Percentiles rank a stretch among this genome's conserved stretches.
Conservation (phyloP, 2,329 filamentous ascomycete species). For the Teratosphaeria pseudoeucalypti region DNA sequence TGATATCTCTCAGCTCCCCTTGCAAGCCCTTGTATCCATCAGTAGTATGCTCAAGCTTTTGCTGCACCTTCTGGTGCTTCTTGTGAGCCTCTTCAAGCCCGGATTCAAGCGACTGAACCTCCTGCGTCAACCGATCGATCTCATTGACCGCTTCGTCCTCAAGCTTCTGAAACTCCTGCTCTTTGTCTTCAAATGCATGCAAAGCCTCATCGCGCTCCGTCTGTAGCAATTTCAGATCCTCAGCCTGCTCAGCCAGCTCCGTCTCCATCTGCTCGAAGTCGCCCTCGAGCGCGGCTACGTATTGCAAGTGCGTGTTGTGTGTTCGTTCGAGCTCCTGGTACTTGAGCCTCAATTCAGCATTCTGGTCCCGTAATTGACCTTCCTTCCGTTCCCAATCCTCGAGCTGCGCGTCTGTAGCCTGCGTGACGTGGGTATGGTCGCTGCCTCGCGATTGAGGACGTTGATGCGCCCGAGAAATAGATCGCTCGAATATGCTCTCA, state of each 20-base stretch:
- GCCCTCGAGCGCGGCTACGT: constrained; percentile 64
- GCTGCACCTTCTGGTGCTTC: constrained; percentile 46
- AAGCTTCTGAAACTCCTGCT: constrained; percentile 42
- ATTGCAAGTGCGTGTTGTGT: constrained; percentile 66
- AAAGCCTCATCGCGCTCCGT: constrained; percentile 79
- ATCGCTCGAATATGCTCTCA: constrained; percentile 90
- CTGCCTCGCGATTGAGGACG: constrained; percentile 67
- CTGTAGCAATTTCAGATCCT: constrained; percentile 69
- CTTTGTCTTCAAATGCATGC: constrained; percentile 57
- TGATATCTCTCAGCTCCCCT: constrained; percentile 85
- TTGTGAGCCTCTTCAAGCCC: constrained; percentile 40
- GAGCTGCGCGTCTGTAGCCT: constrained; percentile 62
- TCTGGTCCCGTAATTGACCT: constrained; percentile 72
- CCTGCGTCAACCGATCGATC: constrained; percentile 37
- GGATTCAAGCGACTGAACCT: constrained; percentile 32
- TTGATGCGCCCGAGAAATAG: constrained; percentile 66
- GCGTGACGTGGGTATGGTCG: constrained; percentile 54
- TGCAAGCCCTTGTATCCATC: constrained; percentile 90
- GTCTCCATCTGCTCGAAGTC: constrained; percentile 62
- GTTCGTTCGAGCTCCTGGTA: constrained; percentile 83
- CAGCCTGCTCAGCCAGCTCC: constrained; percentile 67
- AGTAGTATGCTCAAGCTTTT: constrained; percentile 59
- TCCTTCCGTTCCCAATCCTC: constrained; percentile 80
- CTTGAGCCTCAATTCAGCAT: constrained; percentile 75
- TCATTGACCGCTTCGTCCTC: constrained; percentile 50